Evolutionary conservation across 768 basidiomycete species (phyloP).

Genomic region (Russula compacta): DNA sequence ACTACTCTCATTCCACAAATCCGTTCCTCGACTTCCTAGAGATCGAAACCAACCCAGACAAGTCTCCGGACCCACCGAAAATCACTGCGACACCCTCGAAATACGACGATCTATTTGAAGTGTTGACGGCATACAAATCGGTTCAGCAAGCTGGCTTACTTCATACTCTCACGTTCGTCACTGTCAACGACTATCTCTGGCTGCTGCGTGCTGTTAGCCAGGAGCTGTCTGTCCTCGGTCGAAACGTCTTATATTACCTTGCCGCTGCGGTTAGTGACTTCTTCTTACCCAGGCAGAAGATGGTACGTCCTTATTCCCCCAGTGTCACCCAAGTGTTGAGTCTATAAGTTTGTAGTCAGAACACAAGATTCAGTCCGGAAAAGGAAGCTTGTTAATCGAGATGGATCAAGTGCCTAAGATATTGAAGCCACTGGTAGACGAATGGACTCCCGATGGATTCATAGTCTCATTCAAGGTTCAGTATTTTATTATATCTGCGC

Average conservation of each 20-base stretch:
- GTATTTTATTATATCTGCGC: not conserved
- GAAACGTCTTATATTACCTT: constrained; percentile 86
- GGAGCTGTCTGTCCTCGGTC: constrained; percentile 59
- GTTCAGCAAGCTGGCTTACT: constrained; percentile 68
- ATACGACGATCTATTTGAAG: constrained; percentile 53
- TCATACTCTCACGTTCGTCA: constrained; percentile 83
- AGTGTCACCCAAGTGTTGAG: not conserved
- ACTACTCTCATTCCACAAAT: constrained; percentile 97
- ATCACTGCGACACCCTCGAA: constrained; percentile 65
- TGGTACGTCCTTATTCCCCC: constrained; percentile 45
- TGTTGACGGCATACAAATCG: constrained; percentile 71
- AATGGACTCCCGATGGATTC: constrained; percentile 87
- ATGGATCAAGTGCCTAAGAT: constrained; percentile 99
- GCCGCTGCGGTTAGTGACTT: constrained; percentile 98
- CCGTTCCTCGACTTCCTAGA: constrained; percentile 95
- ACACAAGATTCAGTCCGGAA: constrained; percentile 97
- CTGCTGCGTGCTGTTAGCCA: constrained; percentile 74
- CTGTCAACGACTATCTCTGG: constrained; percentile 95
- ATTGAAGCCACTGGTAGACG: constrained; percentile 82
- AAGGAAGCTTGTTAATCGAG: constrained; percentile 86
- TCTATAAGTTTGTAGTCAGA: constrained; percentile 55
- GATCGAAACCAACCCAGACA: constrained; percentile 33
- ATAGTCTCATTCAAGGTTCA: constrained; percentile 95
- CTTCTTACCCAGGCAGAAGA: constrained; percentile 83
- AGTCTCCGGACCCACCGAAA: constrained; percentile 26